Percentiles rank a stretch among this genome's conserved stretches.
Conservation (phyloP, 148 eudicot genomes). For the Spergularia bocconei region DNA sequence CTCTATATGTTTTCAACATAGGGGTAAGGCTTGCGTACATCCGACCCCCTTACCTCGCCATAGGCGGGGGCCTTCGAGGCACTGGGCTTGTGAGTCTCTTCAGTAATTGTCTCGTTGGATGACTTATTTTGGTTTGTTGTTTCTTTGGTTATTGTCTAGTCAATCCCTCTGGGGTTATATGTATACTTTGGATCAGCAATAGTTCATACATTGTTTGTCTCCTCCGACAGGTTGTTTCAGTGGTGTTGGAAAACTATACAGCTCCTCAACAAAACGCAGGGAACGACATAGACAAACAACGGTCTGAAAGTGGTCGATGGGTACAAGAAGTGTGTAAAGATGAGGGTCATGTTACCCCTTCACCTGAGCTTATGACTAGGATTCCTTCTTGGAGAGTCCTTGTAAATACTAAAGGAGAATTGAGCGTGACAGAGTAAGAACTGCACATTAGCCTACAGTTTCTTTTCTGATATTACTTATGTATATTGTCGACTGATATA, state of each 20-base stretch:
- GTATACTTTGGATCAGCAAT: conserved; percentile 4
- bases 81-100: conserved; percentile 1
- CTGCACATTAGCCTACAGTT: not conserved
- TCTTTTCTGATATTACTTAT: conserved; percentile 1
- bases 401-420: conserved; percentile 73
- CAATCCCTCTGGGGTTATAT: not conserved
- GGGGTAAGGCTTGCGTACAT: too few relatives aligned
- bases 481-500: not conserved
- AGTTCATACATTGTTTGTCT: conserved; percentile 1
- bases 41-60: too few relatives aligned
- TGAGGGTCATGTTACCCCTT: conserved; percentile 48
- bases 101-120: not conserved
- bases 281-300: conserved; percentile 23
- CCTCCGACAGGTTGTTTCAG: conserved; percentile 66
- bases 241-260: conserved; percentile 77
- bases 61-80: too few relatives aligned
- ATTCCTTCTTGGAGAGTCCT: conserved; percentile 77
- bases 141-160: conserved; percentile 8
- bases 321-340: conserved; percentile 60
- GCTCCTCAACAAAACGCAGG: conserved; percentile 35
- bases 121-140: not conserved
- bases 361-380: conserved; percentile 36
- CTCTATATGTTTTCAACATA: too few relatives aligned
- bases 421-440: conserved; percentile 60
- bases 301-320: conserved; percentile 37